Conservation (phyloP, 148 eudicot genomes). For the Arctostaphylos glauca region DNA sequence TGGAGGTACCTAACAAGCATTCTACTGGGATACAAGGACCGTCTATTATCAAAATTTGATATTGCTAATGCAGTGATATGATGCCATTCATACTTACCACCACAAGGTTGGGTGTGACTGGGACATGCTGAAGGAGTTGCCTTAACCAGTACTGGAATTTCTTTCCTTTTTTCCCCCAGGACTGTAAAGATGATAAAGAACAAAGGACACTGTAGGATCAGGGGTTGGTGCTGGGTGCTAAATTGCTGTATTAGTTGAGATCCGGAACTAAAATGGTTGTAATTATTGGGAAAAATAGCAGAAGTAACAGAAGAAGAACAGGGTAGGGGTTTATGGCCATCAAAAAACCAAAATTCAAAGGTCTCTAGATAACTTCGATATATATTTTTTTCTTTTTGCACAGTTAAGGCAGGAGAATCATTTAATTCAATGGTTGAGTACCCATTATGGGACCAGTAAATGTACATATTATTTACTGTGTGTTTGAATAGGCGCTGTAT, state of each 20-base stretch:
- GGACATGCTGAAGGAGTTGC: not conserved
- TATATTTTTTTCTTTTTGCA: not conserved
- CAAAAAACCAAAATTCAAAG: not conserved
- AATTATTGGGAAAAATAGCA: not conserved
- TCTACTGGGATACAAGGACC: not conserved
- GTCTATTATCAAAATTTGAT: not conserved
- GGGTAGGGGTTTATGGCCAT: not conserved
- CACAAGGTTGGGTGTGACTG: not conserved
- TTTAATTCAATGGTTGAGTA: not conserved
- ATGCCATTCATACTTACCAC: not conserved
- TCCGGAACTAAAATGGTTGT: not conserved
- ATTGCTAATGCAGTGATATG: not conserved
- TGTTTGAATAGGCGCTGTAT: not conserved
- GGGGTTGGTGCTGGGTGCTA: not conserved
- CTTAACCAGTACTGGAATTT: not conserved
- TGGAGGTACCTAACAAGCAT: not conserved
- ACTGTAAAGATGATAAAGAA: conserved; percentile 5
- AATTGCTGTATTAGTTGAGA: not conserved
- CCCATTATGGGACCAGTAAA: not conserved
- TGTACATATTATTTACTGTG: not conserved
- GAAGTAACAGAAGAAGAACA: not conserved
- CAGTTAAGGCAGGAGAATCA: too few species aligned
- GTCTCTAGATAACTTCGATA: not conserved
- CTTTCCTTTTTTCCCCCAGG: not conserved
- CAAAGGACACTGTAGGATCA: not conserved